These are phyloP conservation scores for Cystoisospora suis DNA, from an alignment of 169 alveolate species.

Conservation along the genomic window DNA sequence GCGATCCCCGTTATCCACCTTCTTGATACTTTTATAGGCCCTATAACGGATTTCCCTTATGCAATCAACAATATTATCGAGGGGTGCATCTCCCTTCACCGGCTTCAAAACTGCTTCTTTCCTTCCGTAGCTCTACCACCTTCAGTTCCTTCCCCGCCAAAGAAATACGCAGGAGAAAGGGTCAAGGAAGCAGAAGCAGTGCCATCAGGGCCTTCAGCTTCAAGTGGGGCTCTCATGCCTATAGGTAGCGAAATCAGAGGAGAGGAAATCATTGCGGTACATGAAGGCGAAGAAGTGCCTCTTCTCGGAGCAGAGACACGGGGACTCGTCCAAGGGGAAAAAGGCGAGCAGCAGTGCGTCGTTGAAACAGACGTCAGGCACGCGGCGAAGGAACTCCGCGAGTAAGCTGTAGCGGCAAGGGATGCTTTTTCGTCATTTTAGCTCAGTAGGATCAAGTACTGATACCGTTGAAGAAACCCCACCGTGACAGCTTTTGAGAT, in stretches of 20 bases:
- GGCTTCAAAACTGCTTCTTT: slow-evolving; percentile 33
- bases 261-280: neutral
- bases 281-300: neutral
- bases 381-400: slow-evolving; percentile 31
- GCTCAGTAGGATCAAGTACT: too few species aligned
- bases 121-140: neutral
- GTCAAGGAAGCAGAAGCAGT: neutral
- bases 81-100: slow-evolving; percentile 40
- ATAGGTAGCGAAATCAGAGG: neutral
- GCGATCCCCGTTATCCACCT: slow-evolving; percentile 51
- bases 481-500: too few species aligned
- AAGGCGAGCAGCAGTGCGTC: neutral
- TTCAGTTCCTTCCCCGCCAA: neutral
- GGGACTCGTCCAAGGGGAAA: neutral
- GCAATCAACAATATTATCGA: slow-evolving; percentile 25
- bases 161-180: neutral
- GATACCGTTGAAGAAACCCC: too few species aligned
- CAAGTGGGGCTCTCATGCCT: neutral
- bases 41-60: slow-evolving; percentile 48
- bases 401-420: neutral
- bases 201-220: neutral
- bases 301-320: neutral
- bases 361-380: neutral
- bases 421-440: too few species aligned
- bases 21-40: slow-evolving; percentile 48